phyloP scores from a whole-genome alignment of 495 filamentous ascomycete genomes.

The Aspergillus haitiensis region DNA sequence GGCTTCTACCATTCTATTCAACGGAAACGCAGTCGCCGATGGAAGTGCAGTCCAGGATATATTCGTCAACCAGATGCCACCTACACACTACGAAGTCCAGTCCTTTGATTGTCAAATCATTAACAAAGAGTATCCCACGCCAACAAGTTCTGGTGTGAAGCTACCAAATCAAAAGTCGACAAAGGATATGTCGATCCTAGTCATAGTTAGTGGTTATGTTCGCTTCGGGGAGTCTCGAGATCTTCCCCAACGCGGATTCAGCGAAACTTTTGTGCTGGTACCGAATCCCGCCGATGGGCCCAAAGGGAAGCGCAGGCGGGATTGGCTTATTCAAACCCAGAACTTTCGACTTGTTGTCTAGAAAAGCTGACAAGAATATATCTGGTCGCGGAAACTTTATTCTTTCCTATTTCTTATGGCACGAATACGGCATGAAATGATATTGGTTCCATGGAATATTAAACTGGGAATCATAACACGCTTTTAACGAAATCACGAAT shows the following conservation, averaged over 20 bases:
- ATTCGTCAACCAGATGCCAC: slow-evolving; percentile 62
- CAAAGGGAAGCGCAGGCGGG: slow-evolving; percentile 46
- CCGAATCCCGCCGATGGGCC: slow-evolving; percentile 61
- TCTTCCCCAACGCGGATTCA: slow-evolving; percentile 62
- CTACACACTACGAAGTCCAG: slow-evolving; percentile 61
- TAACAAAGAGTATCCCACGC: slow-evolving; percentile 60
- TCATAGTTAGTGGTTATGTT: slow-evolving; percentile 67
- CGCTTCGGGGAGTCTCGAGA: slow-evolving; percentile 58
- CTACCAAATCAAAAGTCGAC: slow-evolving; percentile 34
- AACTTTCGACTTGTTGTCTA: slow-evolving; percentile 65
- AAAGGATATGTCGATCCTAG: slow-evolving; percentile 66
- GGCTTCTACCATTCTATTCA: slow-evolving; percentile 60
- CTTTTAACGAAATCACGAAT: slow-evolving; percentile 8
- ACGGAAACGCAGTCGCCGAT: slow-evolving; percentile 60
- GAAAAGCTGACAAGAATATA: slow-evolving; percentile 7
- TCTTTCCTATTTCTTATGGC: background rate
- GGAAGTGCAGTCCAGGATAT: slow-evolving; percentile 58
- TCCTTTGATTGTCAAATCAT: slow-evolving; percentile 72
- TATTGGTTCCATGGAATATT: slow-evolving; percentile 9
- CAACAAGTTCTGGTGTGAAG: slow-evolving; percentile 40
- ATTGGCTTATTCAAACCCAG: slow-evolving; percentile 72
- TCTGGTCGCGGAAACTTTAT: background rate
- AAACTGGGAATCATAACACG: slow-evolving; percentile 15
- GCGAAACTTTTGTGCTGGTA: slow-evolving; percentile 73
- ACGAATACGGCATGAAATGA: slow-evolving; percentile 8